These are phyloP conservation scores for Epichloe typhina DNA, from an alignment of 2,329 filamentous ascomycete species.

Conservation along the genomic window DNA sequence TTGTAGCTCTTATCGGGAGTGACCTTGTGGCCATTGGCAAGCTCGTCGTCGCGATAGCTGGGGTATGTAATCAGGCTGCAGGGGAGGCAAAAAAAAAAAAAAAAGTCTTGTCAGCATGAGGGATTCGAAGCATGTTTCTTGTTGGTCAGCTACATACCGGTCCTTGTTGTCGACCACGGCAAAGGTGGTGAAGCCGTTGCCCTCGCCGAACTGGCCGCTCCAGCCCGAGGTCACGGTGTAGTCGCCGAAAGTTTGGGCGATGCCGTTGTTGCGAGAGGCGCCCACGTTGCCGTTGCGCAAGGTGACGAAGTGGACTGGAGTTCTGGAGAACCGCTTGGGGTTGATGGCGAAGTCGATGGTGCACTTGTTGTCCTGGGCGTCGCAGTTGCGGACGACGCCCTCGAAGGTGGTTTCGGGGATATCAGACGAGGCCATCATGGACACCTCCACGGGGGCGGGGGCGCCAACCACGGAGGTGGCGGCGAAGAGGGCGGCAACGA, in stretches of 20 bases:
- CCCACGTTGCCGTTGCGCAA: conserved; percentile 9
- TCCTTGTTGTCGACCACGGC: conserved; percentile 31
- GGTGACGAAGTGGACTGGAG: conserved; percentile 26
- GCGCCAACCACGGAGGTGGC: conserved; percentile 24
- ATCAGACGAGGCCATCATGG: conserved; percentile 25
- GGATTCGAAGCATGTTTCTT: background rate
- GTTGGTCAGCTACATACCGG: conserved; percentile 4
- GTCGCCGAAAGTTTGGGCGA: conserved; percentile 30
- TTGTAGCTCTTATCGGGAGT: conserved; percentile 30
- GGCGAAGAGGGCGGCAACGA: conserved; percentile 22
- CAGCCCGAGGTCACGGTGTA: conserved; percentile 41
- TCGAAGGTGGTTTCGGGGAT: conserved; percentile 29
- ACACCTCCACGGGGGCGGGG: conserved; percentile 18
- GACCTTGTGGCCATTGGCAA: conserved; percentile 1
- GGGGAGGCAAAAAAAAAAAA: background rate
- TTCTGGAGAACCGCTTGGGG: conserved; percentile 11
- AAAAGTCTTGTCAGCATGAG: background rate
- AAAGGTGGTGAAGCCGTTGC: conserved; percentile 37
- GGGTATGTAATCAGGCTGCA: conserved; percentile 33
- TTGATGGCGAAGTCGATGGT: conserved; percentile 31
- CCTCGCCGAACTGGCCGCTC: conserved; percentile 38
- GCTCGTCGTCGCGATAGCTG: conserved; percentile 33
- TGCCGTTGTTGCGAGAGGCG: conserved; percentile 25
- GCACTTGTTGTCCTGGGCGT: conserved; percentile 24
- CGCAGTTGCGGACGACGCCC: conserved; percentile 27